Conservation (phyloP, 2,329 filamentous ascomycete genomes). For the Colletotrichum sp. region DNA sequence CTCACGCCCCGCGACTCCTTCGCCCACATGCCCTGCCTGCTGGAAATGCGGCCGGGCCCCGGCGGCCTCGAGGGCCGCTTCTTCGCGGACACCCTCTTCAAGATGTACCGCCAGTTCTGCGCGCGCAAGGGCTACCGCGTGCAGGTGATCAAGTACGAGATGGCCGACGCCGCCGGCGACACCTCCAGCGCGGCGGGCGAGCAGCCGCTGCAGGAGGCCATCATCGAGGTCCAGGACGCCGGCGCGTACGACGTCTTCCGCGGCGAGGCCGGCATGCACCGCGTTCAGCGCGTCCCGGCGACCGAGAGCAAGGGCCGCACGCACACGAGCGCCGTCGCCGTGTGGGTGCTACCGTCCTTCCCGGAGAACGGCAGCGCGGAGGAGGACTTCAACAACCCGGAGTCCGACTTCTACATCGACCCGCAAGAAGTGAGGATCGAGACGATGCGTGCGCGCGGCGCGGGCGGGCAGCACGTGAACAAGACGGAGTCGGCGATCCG, state of each 20-base stretch:
- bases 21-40: slow-evolving; percentile 83
- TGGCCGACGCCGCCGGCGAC: slow-evolving; percentile 67
- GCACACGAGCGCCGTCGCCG: slow-evolving; percentile 90
- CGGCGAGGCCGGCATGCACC: slow-evolving; percentile 91
- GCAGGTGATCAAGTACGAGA: slow-evolving; percentile 80
- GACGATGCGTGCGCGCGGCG: slow-evolving; percentile 89
- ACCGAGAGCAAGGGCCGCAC: slow-evolving; percentile 92
- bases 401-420: slow-evolving; percentile 90
- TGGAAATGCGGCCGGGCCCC: slow-evolving; percentile 91
- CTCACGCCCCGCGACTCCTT: slow-evolving; percentile 91
- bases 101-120: slow-evolving; percentile 89
- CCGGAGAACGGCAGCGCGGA: slow-evolving; percentile 61
- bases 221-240: slow-evolving; percentile 79
- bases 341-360: slow-evolving; percentile 90
- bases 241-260: slow-evolving; percentile 84
- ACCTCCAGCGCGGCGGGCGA: slow-evolving; percentile 62
- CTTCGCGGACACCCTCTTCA: slow-evolving; percentile 85
- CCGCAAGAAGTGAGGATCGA: slow-evolving; percentile 82
- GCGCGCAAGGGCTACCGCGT: slow-evolving; percentile 68
- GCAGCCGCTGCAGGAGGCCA: slow-evolving; percentile 79
- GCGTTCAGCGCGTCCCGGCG: slow-evolving; percentile 90
- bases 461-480: slow-evolving; percentile 97
- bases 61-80: slow-evolving; percentile 91
- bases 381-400: slow-evolving; percentile 76
- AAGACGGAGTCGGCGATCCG: slow-evolving; percentile 96